Evolutionary conservation across 2,329 filamentous ascomycete genomes (phyloP), one percentile per base, ranked within the genome.

Genomic region (Calonectria pteridis): DNA sequence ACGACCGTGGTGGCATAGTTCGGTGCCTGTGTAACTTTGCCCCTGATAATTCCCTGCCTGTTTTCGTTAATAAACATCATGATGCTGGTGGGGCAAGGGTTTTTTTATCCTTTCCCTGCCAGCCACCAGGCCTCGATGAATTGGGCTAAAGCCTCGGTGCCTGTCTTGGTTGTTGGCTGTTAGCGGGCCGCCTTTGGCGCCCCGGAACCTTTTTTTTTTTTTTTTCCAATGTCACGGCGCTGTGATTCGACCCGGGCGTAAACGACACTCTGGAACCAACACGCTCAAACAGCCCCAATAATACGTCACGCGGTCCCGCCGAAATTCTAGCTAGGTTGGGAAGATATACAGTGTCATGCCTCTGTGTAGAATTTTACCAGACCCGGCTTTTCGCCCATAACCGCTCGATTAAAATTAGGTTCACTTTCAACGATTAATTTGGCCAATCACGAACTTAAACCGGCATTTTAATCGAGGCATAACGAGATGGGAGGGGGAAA

Each of bases 61-160:
- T 40, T 37, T 18, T 18, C n/a, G 55, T 62, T 14, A 62, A 62
- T 62, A 62, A 62, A 35, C 55, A 62, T 58, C 53, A 11, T 13
- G 53, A 58, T 58, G 53, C 20, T 13, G 20, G 53, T 58, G 53
- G 53, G 53, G 53, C 55, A 11, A 13, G 51, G 9, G 16, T 62
- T 62, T 62, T 62, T 59, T 40, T 62, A 62, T 40, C 55, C 40
- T 35, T 26, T 35, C 55, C 55, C 55, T 62, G 35, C 55, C n/a
- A 40, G 31, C 55, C 55, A 37, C 55, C 55, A 62, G 28, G 23
- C 55, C 55, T 37, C 20, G 33, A 62, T 40, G 55, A 40, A 37
- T 59, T 37, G 55, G 29, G 33, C 55, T 37, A 59, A 18, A 20
- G 18, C 14, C 55, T 37, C 55, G 7, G 55, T 59, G 55, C 55